phyloP scores from a whole-genome alignment of 495 filamentous ascomycete species.

The Aspergillus wentii region DNA sequence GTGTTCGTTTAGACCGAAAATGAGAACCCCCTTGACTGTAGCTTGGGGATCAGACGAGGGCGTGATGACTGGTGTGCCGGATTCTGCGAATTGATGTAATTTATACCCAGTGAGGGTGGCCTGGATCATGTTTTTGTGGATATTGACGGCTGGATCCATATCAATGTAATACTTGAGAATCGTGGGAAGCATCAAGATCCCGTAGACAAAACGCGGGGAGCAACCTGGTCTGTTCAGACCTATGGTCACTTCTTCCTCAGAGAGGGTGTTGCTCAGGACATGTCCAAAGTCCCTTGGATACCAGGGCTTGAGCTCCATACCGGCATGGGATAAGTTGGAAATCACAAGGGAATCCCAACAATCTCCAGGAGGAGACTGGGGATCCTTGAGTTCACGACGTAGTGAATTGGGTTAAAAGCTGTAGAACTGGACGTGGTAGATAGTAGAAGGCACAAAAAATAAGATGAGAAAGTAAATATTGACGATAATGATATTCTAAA shows the following conservation, averaged over 20 bases:
- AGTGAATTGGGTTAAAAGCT: too few relatives aligned
- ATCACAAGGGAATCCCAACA: too few relatives aligned
- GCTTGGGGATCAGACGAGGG: conserved; percentile 10
- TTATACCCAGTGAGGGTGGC: conserved; percentile 20
- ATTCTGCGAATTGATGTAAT: conserved; percentile 11
- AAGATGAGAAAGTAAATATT: too few relatives aligned
- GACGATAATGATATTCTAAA: too few relatives aligned
- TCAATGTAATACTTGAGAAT: conserved; percentile 20
- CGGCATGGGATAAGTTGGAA: too few relatives aligned
- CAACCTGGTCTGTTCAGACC: conserved; percentile 12
- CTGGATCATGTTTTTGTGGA: conserved; percentile 18
- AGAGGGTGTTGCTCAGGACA: conserved; percentile 12
- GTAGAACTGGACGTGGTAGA: too few relatives aligned
- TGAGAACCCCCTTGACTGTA: conserved; percentile 22
- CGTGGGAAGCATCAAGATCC: conserved; percentile 23
- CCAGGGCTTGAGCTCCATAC: conserved; percentile 12
- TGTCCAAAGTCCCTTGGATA: conserved; percentile 17
- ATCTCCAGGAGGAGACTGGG: too few relatives aligned
- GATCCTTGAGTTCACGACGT: too few relatives aligned
- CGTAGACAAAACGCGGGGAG: conserved; percentile 22
- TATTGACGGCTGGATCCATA: conserved; percentile 6
- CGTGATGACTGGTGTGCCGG: conserved; percentile 14
- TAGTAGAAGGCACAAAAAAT: too few relatives aligned
- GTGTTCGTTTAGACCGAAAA: conserved; percentile 19
- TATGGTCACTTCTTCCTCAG: conserved; percentile 6